phyloP scores from a whole-genome alignment of 2,329 filamentous ascomycete species.

The Epichloe gansuensis region DNA sequence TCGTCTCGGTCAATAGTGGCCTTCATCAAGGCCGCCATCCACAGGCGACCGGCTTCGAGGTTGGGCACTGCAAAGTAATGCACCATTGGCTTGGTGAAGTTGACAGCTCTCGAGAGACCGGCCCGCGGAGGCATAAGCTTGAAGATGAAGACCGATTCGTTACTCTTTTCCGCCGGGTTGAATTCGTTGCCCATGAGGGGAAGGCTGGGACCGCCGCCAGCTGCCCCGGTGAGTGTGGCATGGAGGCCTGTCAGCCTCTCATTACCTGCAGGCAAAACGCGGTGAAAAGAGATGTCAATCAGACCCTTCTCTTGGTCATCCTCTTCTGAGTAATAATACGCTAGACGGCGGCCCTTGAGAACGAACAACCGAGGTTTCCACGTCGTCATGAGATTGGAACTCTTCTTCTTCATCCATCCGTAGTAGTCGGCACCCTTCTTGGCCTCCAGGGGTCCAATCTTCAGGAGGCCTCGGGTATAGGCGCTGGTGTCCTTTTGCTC shows the following conservation, averaged over 20 bases:
- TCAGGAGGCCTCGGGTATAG: slow-evolving; percentile 75
- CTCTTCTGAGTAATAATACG: slow-evolving; percentile 91
- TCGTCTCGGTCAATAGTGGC: slow-evolving; percentile 93
- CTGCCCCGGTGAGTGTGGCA: slow-evolving; percentile 83
- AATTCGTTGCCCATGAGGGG: slow-evolving; percentile 33
- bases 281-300: slow-evolving; percentile 95
- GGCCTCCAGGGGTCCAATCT: slow-evolving; percentile 70
- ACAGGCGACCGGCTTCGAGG: slow-evolving; percentile 73
- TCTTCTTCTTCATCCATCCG: slow-evolving; percentile 99
- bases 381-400: slow-evolving; percentile 87
- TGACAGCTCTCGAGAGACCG: slow-evolving; percentile 80
- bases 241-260: slow-evolving; percentile 84
- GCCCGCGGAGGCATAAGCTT: slow-evolving; percentile 87
- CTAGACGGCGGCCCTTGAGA: slow-evolving; percentile 76
- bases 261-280: slow-evolving; percentile 87
- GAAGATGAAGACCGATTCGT: slow-evolving; percentile 86
- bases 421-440: slow-evolving; percentile 83
- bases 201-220: slow-evolving; percentile 45
- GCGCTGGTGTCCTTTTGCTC: slow-evolving; percentile 92
- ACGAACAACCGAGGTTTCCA: slow-evolving; percentile 98
- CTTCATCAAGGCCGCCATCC: slow-evolving; percentile 99
- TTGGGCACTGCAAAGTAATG: slow-evolving; percentile 97
- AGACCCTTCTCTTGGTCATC: slow-evolving; percentile 89
- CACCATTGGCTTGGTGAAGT: slow-evolving; percentile 93
- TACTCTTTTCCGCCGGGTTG: slow-evolving; percentile 30